Evolutionary conservation across 2,329 filamentous ascomycete species (phyloP), one percentile per base, ranked within the genome.

Genomic region (Furcasterigmium furcatum): DNA sequence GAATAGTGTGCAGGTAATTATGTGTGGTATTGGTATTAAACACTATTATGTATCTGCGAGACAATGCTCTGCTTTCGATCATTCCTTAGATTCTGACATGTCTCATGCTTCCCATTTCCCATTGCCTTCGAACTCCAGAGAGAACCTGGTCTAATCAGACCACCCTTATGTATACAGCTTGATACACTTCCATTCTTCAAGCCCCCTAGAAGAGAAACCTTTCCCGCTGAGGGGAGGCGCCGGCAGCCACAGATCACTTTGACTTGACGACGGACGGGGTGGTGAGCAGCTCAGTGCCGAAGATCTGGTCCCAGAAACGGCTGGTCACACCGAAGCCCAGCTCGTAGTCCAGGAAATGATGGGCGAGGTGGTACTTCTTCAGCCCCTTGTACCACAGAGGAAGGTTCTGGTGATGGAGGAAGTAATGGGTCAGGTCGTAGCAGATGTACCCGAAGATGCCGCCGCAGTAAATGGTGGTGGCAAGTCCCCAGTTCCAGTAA

Each of bases 341-440:
- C 68, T 99, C 88, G 64, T 95, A 99, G 65, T 99, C 94, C 50
- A 94, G 89, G 68, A 96, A 99, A 71, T 99, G 94, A 65, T 99
- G 94, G 64, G 91, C 84, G 24, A 99, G 84, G 63, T 99, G 94
- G 62, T 96, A 95, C 70, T 96, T 97, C 83, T 99, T 99, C 58
- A 97, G 80, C 53, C 83, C 77, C 68, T 88, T 88, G 73, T 95
- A 97, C 79, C 90, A 96, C 2, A 84, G 71, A 14, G 94, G 94
- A 3, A 99, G 82, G 58, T 90, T 95, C 70, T 87, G 82, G 72
- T 99, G 94, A 67, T 99, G 94, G 32, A 99, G 79, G 78, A 99
- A 99, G 76, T 97, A 99, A 67, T 99, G 94, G 2, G 94, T 99
- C 73, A 96, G 61, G 65, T 99, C 94, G 71, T 99, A 99, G 75